Base-by-base conservation (phyloP, 805 yeast species). In the Yarrowia osloensis region DNA sequence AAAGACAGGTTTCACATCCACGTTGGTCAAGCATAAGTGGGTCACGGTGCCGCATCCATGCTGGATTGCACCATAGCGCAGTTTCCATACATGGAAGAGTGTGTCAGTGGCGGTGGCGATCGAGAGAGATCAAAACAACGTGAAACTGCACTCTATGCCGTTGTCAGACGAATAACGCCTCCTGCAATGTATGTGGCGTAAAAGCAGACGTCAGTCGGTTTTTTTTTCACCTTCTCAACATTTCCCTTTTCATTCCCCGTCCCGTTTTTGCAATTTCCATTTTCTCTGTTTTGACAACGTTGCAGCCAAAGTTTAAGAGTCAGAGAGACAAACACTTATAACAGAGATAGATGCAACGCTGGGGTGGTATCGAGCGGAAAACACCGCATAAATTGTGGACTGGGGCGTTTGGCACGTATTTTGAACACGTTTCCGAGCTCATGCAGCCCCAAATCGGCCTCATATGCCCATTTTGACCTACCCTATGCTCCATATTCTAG, bases 41-140 rank as follows among this genome's bases (percentile, higher is more conserved):
- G 40, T 50, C 57, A 50, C 28, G 13, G 33, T 50, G 57, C 57
- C 29, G 39, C 40, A 50, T 50, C 39, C 28, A 50, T 50, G 57
- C 57, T 15, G 57, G 57, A 31, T 31, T 50, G 57, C 57, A 50
- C 57, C 21, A 50, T 29, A 21, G 57, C 57, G 15, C 57, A 50
- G 39, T 50, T 50, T 50, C 57, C 57, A 50, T 50, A 50, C 57
- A 50, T 50, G 26, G 57, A 50, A 50, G 40, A 31, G 57, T 31
- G 57, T 24, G 13, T 22, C 40, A 50, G 57, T 31, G 57, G 40
- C 40, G 40, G 57, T 50, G 57, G 57, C 57, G 57, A 49, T 49
- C 54, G 33, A 22, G 21, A 1, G n/a, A 11, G n/a, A 22, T 12
- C 28, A 28, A 46, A 26, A 28, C 6, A 28, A 15, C 19, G 29